Evolutionary conservation across 164 flowering plant species (phyloP).

Genomic region (Vitis rotundifolia): DNA sequence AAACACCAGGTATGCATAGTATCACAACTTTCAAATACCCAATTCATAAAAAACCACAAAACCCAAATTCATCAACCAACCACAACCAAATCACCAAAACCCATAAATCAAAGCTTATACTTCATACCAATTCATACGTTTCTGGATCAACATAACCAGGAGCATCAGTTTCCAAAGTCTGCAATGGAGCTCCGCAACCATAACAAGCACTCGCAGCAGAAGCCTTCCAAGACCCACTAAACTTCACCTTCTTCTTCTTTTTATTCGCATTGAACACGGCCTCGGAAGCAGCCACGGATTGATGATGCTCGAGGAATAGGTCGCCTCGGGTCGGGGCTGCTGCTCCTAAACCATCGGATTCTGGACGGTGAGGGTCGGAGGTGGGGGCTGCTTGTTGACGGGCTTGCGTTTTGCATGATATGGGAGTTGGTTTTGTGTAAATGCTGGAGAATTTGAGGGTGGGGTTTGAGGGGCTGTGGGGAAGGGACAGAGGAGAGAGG

Average conservation of each 20-base stretch:
- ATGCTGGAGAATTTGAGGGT: slow-evolving; percentile 12
- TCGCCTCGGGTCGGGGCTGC: slow-evolving; percentile 85
- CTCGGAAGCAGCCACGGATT: slow-evolving; percentile 47
- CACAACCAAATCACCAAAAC: not conserved
- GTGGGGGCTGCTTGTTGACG: slow-evolving; percentile 4
- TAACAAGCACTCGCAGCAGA: slow-evolving; percentile 54
- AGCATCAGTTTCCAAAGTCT: slow-evolving; percentile 67
- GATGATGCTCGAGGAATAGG: slow-evolving; percentile 58
- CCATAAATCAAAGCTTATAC: not conserved
- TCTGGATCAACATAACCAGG: slow-evolving; percentile 84
- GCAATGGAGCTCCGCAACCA: slow-evolving; percentile 97
- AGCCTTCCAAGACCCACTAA: slow-evolving; percentile 25
- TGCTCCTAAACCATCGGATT: slow-evolving; percentile 63
- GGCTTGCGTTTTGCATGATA: slow-evolving; percentile 32
- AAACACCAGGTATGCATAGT: too few relatives aligned
- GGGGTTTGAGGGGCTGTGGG: slow-evolving; percentile 20
- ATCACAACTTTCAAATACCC: not conserved
- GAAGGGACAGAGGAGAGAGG: slow-evolving; percentile 32
- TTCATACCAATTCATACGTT: slow-evolving; percentile 70
- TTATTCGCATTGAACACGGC: slow-evolving; percentile 29
- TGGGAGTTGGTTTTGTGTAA: slow-evolving; percentile 20
- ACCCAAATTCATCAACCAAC: slow-evolving; percentile 7
- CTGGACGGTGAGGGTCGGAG: slow-evolving; percentile 22
- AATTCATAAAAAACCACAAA: slow-evolving; percentile 1
- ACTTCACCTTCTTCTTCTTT: slow-evolving; percentile 40